These are phyloP conservation scores for Aspergillus hancockii DNA, from an alignment of 495 filamentous ascomycete species.

Conservation along the genomic window DNA sequence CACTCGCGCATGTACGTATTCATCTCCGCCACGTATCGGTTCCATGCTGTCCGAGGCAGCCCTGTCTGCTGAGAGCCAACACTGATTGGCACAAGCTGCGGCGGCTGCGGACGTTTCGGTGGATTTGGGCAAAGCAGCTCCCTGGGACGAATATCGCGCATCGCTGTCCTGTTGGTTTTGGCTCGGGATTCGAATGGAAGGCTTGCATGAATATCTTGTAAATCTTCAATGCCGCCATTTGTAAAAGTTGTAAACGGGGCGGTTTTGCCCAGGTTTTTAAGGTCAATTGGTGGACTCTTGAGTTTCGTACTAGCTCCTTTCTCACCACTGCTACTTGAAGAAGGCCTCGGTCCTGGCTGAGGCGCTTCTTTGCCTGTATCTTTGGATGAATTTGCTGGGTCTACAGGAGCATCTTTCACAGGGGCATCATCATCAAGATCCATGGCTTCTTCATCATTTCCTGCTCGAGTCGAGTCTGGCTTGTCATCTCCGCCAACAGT, in stretches of 20 bases:
- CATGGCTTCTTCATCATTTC: constrained; percentile 44
- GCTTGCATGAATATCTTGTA: constrained; percentile 64
- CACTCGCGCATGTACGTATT: constrained; percentile 68
- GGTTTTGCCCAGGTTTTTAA: constrained; percentile 65
- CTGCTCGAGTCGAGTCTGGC: constrained; percentile 14
- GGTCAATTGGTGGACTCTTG: constrained; percentile 41
- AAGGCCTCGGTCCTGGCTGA: constrained; percentile 21
- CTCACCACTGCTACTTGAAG: constrained; percentile 28
- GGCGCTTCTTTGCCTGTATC: constrained; percentile 8
- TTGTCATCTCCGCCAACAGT: constrained; percentile 27
- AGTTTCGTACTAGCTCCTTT: constrained; percentile 49
- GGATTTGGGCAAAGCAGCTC: constrained; percentile 60
- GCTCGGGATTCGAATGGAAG: constrained; percentile 75
- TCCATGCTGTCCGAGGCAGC: constrained; percentile 50
- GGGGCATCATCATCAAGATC: constrained; percentile 49
- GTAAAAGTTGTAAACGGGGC: constrained; percentile 61
- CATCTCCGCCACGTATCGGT: constrained; percentile 63
- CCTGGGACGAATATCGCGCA: constrained; percentile 32
- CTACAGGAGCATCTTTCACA: constrained; percentile 11
- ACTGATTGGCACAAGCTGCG: constrained; percentile 19
- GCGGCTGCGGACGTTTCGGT: constrained; percentile 56
- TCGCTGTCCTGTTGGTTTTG: constrained; percentile 28
- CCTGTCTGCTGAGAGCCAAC: constrained; percentile 29
- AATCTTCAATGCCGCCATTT: constrained; percentile 58
- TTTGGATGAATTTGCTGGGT: constrained; percentile 9